phyloP scores from a whole-genome alignment of 768 basidiomycete species.

The Tephrocybe sp. region DNA sequence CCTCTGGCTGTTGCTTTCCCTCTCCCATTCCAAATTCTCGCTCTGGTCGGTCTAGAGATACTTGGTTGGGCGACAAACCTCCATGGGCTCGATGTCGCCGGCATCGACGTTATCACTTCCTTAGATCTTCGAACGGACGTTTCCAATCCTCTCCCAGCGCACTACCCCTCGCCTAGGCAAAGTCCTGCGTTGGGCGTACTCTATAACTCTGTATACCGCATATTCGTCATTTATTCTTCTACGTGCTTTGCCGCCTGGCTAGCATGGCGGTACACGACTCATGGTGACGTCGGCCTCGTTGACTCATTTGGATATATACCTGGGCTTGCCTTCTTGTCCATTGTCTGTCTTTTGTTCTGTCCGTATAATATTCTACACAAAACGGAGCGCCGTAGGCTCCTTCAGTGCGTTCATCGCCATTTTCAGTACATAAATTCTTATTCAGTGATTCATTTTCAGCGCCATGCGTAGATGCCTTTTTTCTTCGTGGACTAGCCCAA shows the following conservation, averaged over 20 bases:
- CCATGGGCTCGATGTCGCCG: constrained; percentile 72
- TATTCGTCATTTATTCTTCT: constrained; percentile 56
- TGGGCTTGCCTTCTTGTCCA: constrained; percentile 57
- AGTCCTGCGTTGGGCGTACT: constrained; percentile 39
- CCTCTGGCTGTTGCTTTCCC: constrained; percentile 66
- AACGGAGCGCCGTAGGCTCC: constrained; percentile 72
- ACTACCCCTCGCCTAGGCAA: constrained; percentile 27
- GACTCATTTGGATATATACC: constrained; percentile 80
- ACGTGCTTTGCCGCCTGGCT: constrained; percentile 71
- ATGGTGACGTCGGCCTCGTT: constrained; percentile 54
- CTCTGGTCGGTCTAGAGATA: constrained; percentile 74
- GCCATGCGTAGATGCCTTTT: constrained; percentile 72
- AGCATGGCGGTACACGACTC: constrained; percentile 59
- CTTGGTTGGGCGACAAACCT: constrained; percentile 93
- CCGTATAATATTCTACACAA: constrained; percentile 70
- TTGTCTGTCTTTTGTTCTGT: constrained; percentile 55
- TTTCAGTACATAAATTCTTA: constrained; percentile 8
- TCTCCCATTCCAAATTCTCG: constrained; percentile 88
- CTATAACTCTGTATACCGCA: constrained; percentile 63
- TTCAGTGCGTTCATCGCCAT: constrained; percentile 56
- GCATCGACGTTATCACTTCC: constrained; percentile 69
- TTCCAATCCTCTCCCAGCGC: constrained; percentile 22
- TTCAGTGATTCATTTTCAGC: constrained; percentile 37
- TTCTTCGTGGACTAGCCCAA: constrained; percentile 53
- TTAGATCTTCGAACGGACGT: constrained; percentile 60